Evolutionary conservation across 441 rosid species (phyloP).

Genomic region (Erysimum pusillum): DNA sequence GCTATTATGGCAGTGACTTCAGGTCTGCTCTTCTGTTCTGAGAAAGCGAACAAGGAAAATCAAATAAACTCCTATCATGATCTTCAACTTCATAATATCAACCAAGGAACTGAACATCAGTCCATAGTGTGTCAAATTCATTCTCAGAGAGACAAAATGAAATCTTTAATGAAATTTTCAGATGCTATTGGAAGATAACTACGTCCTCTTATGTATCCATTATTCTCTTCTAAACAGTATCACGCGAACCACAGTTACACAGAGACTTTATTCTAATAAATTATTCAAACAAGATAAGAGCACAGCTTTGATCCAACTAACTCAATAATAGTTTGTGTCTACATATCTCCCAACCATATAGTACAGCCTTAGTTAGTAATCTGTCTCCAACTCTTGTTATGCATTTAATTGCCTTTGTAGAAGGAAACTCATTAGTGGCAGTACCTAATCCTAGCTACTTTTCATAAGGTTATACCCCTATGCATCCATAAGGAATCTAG

Average conservation of each 20-base stretch:
- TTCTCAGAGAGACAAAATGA: neutral
- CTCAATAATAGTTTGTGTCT: constrained; percentile 24
- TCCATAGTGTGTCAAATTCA: neutral
- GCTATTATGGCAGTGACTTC: constrained; percentile 72
- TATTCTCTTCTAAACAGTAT: constrained; percentile 5
- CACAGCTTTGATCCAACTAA: neutral
- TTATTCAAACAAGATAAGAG: neutral
- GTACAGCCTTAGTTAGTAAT: neutral
- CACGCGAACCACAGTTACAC: neutral
- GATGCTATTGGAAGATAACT: constrained; percentile 5
- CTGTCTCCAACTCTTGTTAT: constrained; percentile 1
- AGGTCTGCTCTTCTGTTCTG: constrained; percentile 78
- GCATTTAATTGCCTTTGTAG: constrained; percentile 10
- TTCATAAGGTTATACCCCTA: constrained; percentile 8
- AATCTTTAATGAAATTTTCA: neutral
- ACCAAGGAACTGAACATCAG: constrained; percentile 20
- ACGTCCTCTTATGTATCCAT: neutral
- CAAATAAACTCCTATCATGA: constrained; percentile 13
- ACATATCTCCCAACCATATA: constrained; percentile 26
- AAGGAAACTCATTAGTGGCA: neutral
- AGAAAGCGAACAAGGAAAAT: neutral
- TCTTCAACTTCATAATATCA: constrained; percentile 14
- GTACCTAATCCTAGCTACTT: constrained; percentile 24
- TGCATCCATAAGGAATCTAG: neutral
- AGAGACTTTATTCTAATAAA: constrained; percentile 3